Evolutionary conservation across 495 filamentous ascomycete genomes (phyloP), one percentile per base, ranked within the genome.

Genomic region (Talaromyces thailandensis): DNA sequence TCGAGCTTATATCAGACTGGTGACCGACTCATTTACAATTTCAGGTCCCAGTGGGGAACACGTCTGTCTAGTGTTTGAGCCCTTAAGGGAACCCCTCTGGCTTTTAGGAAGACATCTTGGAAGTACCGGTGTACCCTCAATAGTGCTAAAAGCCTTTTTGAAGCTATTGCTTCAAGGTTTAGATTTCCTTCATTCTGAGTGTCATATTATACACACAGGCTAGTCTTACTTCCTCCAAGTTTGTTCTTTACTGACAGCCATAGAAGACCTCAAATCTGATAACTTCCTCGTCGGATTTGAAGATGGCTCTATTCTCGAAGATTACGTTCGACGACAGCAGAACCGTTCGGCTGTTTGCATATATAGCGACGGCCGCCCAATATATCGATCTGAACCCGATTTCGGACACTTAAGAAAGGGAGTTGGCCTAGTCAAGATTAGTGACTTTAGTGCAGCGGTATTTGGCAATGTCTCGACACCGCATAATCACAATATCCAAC

Each of bases 221-320:
- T 51, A 59, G 64, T 65, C 37, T 29, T n/a, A 7, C 14, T 48
- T 35, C 40, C 26, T 24, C n/a, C 28, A 53, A 7, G 12, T 52
- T 23, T 3, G 37, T 21, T 18, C 16, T 25, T 40, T 52, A 11
- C 61, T 40, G 62, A 50, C 53, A 48, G n/a, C 2, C 14, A 29
- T 26, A 45, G n/a, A 48, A 78, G 76, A 75, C 57, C 64, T 77
- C 26, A 78, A 75, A 62, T 50, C 70, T 26, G 71, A 75, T 56
- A 78, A 78, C 59, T 66, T 78, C 50, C 60, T 78, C 14, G 56
- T 75, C 14, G 67, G 61, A 31, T 70, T 78, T 60, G 72, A 76
- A 67, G 70, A 77, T n/a, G n/a, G n/a, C 64, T 37, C 45, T 23
- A 63, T 75, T 18, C 65, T 78, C 55, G 64, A 76, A 37, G 63